Evolutionary conservation across 2,329 filamentous ascomycete genomes (phyloP).

Genomic region (Pseudopyricularia javanii): DNA sequence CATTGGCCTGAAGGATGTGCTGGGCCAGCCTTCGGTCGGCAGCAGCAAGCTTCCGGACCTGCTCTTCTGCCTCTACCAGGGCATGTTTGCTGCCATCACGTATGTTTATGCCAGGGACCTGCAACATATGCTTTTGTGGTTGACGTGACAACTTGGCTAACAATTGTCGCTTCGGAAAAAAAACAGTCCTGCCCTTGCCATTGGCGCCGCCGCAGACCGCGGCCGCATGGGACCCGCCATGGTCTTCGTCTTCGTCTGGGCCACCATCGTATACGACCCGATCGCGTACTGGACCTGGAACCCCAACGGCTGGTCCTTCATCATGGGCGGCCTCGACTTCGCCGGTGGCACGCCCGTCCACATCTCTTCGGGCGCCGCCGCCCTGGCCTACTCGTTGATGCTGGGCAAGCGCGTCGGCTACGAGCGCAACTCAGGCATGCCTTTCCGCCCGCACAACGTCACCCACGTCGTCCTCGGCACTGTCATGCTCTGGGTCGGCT

Average conservation of each 20-base stretch:
- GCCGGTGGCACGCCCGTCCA: slow-evolving; percentile 86
- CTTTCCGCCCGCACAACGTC: slow-evolving; percentile 87
- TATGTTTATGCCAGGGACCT: slow-evolving; percentile 16
- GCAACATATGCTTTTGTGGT: background rate
- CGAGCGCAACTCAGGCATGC: slow-evolving; percentile 67
- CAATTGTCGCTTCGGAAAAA: too few species aligned
- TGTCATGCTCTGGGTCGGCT: slow-evolving; percentile 89
- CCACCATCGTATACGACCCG: slow-evolving; percentile 80
- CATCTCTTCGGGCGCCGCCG: slow-evolving; percentile 71
- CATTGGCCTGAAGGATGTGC: slow-evolving; percentile 65
- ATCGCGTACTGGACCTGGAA: slow-evolving; percentile 98
- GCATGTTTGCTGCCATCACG: slow-evolving; percentile 83
- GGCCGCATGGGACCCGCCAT: slow-evolving; percentile 81
- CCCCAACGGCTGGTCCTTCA: slow-evolving; percentile 63
- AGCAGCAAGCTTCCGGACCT: slow-evolving; percentile 66
- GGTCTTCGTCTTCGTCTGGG: slow-evolving; percentile 89
- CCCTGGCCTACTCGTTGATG: slow-evolving; percentile 84
- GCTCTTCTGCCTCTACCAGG: slow-evolving; percentile 75
- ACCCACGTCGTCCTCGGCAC: slow-evolving; percentile 87
- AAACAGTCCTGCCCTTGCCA: slow-evolving; percentile 5
- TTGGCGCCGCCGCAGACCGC: slow-evolving; percentile 71
- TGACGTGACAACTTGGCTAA: background rate
- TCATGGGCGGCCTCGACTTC: slow-evolving; percentile 75
- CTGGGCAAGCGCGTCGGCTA: slow-evolving; percentile 76
- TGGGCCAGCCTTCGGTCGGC: slow-evolving; percentile 64